Conservation (phyloP, 139 green algal genomes). For the Picocystis salinarum region DNA sequence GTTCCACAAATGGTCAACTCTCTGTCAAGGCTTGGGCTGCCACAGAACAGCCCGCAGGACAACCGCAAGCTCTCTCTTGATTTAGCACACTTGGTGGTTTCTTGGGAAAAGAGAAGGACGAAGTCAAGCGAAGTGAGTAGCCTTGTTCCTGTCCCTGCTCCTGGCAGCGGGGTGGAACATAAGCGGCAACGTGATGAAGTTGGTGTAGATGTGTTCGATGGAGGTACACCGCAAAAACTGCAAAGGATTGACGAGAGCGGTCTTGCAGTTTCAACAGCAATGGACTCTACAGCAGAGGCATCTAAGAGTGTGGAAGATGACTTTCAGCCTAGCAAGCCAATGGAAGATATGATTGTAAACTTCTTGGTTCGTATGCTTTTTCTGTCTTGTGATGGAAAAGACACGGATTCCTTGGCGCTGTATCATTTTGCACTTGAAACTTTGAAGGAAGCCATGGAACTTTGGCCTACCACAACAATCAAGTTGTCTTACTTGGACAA, state of each 20-base stretch:
- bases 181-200: no score
- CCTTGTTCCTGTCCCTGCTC: no score
- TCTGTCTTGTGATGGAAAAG: conserved; percentile 15
- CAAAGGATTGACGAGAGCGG: background rate
- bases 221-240: background rate
- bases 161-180: no score
- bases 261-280: background rate
- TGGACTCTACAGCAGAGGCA: background rate
- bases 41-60: conserved; percentile 38
- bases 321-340: conserved; percentile 24
- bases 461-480: conserved; percentile 10
- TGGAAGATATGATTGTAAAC: conserved; percentile 66
- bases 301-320: conserved; percentile 16
- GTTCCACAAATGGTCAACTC: conserved; percentile 75
- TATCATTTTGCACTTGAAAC: background rate
- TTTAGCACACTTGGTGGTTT: conserved; percentile 61
- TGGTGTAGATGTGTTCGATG: background rate
- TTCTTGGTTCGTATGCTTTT: conserved; percentile 78
- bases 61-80: conserved; percentile 73
- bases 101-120: conserved; percentile 50
- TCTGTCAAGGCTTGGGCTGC: conserved; percentile 46
- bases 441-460: background rate
- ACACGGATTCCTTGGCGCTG: background rate
- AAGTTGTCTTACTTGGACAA: conserved; percentile 62
- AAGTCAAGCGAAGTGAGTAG: no score